phyloP scores from a whole-genome alignment of 176 grass and related monocot genomes.

The Avena eriantha region DNA sequence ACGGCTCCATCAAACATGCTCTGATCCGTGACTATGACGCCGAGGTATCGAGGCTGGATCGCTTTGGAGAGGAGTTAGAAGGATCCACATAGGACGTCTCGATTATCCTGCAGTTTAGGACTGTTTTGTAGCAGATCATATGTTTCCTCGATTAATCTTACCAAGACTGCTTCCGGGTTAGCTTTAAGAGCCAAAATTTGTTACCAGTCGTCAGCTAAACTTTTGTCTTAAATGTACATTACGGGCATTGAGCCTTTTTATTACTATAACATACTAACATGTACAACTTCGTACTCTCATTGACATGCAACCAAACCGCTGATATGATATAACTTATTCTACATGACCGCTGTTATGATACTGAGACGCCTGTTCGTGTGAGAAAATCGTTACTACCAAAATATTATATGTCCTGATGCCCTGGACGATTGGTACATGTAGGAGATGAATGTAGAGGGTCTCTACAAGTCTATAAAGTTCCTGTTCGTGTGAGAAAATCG shows the following conservation, averaged over 20 bases:
- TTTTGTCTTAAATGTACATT: constrained; percentile 9
- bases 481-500: not conserved
- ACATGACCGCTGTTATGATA: not conserved
- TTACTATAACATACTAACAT: constrained; percentile 33
- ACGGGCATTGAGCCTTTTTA: not conserved
- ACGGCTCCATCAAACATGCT: constrained; percentile 81
- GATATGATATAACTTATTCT: not conserved
- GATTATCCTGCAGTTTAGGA: not conserved
- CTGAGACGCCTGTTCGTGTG: not conserved
- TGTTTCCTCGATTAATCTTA: not conserved
- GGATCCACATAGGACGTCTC: constrained; percentile 40
- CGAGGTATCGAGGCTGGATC: constrained; percentile 78
- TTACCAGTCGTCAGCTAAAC: not conserved
- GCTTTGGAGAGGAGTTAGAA: constrained; percentile 85
- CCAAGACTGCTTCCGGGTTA: not conserved
- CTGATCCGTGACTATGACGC: constrained; percentile 84
- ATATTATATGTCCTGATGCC: not conserved
- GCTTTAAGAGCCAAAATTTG: not conserved
- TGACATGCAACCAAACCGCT: not conserved
- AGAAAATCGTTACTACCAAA: not conserved
- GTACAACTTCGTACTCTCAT: not conserved
- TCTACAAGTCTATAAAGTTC: too few species aligned
- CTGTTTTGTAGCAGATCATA: not conserved
- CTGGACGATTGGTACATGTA: not conserved
- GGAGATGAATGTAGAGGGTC: not conserved